Base-by-base conservation (phyloP, 768 basidiomycete species). In the Hygrocybe coccinea region DNA sequence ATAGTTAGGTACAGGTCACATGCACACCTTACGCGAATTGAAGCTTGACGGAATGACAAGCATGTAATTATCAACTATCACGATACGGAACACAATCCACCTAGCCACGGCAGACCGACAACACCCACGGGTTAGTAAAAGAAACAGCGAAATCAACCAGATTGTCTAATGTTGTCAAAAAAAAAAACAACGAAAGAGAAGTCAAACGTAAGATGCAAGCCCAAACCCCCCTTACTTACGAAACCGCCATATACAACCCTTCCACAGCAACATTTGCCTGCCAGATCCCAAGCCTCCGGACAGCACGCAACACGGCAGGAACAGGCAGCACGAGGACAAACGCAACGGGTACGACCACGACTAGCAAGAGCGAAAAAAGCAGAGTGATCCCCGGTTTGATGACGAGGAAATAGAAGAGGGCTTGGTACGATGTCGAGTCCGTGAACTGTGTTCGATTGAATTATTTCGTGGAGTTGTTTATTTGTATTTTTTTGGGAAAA, bases 391-490 rank as follows among this genome's bases (percentile, higher is more conserved):
- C 77, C 2, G 90, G 88, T 67, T 92, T 92, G 74, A 92, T 84
- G 49, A 91, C 87, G 57, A 92, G 79, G 71, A 92, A 92, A 67
- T 92, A 91, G 75, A 92, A 91, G 2, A 92, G 77, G 0, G 90
- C 85, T 72, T 88, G 87, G 68, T 89, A 91, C 15, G 89, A 87
- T 4, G 86, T 88, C 37, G 86, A 73, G 63, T 91, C 89, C 39
- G 85, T 84, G 69, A 91, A 91, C 89, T 90, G 44, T 29, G 3
- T 29, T 29, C 8, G 29, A 29, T 29, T 29, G 29, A 4, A 4
- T 29, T 8, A 29, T 29, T 8, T 4, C 3, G 29, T 3, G 29
- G 29, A 8, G 29, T 29, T 29, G 44, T 2, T 15, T 41, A 41
- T 3, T 19, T 41, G 19, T 3, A 9, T 37, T n/a, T 9, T 9